phyloP scores from a whole-genome alignment of 768 basidiomycete genomes.

The Leccinum barrowsii region DNA sequence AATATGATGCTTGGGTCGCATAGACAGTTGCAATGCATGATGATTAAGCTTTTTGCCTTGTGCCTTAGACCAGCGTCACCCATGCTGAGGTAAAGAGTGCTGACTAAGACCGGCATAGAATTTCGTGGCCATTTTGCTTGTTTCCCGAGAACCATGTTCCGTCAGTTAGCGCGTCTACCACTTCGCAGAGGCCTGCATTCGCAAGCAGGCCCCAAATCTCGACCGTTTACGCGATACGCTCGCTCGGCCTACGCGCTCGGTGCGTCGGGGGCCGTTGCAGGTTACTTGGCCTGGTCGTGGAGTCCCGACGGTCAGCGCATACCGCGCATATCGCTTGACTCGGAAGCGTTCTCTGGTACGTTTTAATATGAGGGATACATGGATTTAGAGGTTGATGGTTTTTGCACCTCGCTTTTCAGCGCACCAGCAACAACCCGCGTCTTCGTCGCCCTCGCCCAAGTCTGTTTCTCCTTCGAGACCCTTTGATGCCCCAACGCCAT shows the following conservation, averaged over 20 bases:
- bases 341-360: constrained; percentile 30
- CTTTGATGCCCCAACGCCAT: constrained; percentile 20
- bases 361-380: neutral
- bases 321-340: constrained; percentile 49
- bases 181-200: constrained; percentile 55
- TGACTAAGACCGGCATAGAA: constrained; percentile 26
- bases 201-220: constrained; percentile 21
- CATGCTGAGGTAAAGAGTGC: constrained; percentile 18
- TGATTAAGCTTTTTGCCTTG: too few relatives aligned
- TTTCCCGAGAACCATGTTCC: constrained; percentile 43
- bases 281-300: constrained; percentile 50
- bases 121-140: constrained; percentile 13
- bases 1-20: too few relatives aligned
- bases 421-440: neutral
- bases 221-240: constrained; percentile 24
- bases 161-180: constrained; percentile 50
- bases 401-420: neutral
- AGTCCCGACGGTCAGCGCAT: constrained; percentile 40
- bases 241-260: constrained; percentile 37
- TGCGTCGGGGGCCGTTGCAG: constrained; percentile 41
- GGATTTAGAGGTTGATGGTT: neutral
- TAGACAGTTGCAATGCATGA: too few relatives aligned
- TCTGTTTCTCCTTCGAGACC: constrained; percentile 5
- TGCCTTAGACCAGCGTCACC: too few relatives aligned
- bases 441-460: neutral